Evolutionary conservation across 176 grass and related monocot species (phyloP), one percentile per base, ranked within the genome.

Genomic region (Dactylis glomerata): DNA sequence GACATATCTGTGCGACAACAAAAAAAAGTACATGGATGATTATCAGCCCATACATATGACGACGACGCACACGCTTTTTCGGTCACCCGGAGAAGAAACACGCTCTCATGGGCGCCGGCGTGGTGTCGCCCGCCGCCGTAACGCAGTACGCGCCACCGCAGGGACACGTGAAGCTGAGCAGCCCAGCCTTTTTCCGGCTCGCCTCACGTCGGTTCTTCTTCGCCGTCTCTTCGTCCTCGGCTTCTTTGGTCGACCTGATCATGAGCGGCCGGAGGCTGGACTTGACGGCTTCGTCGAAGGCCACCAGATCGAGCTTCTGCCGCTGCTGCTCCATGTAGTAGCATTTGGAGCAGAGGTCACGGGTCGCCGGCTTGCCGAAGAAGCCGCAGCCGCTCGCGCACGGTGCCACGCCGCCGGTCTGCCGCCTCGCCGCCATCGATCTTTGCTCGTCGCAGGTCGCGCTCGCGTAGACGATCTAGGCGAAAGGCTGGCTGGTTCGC

Each of bases 301-400:
- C 61, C 30, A 45, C 40, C 5, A 49, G 31, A 5, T 68, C 73
- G 30, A 79, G 62, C 37, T 58, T 49, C 17, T 87, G 68, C n/a
- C 20, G 66, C 17, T 87, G 68, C n/a, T n/a, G 37, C 6, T 70
- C n/a, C n/a, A 1, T 19, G 69, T 67, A 80, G 85, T 67, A 80
- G 85, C 78, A 82, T 26, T 54, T n/a, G 17, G 47, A 26, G 58
- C 85, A 87, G 55, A 87, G 69, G 56, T 66, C 52, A 14, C 63
- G 64, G 20, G 30, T 75, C n/a, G n/a, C 44, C 1, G 42, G 14
- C 2, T 30, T 52, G 17, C 34, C 59, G 28, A 82, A 68, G 34
- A 82, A 76, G 30, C 79, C 85, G 4, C 85, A 76, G 44, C 28
- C 40, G 57, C 56, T 81, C 2, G 27, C 38, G 51, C 84, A 86